phyloP scores from a whole-genome alignment of 108 stramenopile genomes.

The Tribonema minus region DNA sequence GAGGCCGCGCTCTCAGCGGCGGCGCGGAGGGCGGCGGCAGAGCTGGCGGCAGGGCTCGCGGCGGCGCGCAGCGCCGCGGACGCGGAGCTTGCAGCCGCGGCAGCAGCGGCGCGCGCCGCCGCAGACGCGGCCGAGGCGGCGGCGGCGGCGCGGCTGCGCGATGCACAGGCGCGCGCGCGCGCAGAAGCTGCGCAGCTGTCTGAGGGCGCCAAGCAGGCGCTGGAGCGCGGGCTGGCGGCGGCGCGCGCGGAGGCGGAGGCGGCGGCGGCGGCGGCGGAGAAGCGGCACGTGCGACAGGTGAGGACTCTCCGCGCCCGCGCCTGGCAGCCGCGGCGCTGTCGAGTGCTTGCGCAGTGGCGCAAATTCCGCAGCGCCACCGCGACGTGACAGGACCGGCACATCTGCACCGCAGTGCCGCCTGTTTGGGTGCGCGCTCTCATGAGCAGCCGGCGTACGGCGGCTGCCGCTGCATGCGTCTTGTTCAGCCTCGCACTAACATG shows the following conservation, averaged over 20 bases:
- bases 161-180: background rate
- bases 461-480: no score
- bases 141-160: background rate
- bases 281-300: no score
- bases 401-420: no score
- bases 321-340: no score
- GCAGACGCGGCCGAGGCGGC: background rate
- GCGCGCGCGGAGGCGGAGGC: conserved; percentile 10
- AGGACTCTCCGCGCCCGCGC: no score
- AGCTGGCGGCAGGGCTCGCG: no score
- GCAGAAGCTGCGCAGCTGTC: background rate
- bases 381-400: no score
- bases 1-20: background rate
- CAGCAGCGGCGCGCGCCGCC: background rate
- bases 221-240: conserved; percentile 15
- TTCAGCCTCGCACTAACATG: no score
- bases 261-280: conserved; percentile 19
- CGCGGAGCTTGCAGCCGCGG: background rate
- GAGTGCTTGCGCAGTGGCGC: no score
- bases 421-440: no score
- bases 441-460: no score
- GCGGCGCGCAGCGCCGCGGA: background rate
- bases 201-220: background rate
- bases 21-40: background rate
- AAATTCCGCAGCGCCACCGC: no score